A percentile compares a stretch with the other conserved stretches of the same genome.
Evolutionary conservation across 2,329 filamentous ascomycete species (phyloP).

Genomic region (Phyllosticta citrichinensis): DNA sequence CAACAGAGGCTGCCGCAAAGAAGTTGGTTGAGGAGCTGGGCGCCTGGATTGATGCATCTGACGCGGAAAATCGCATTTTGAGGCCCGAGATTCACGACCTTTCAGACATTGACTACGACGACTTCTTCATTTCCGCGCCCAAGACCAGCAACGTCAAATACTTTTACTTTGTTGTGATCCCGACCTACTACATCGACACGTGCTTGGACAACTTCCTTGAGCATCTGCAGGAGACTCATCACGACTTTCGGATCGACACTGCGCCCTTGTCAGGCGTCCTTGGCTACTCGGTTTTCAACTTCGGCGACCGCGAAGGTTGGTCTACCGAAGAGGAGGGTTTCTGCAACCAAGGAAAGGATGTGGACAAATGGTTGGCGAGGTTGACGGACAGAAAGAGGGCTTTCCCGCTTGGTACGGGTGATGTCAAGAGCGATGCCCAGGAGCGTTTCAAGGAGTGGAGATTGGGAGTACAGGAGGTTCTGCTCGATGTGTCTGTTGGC

Average conservation of each 20-base stretch:
- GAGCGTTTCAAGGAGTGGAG: slow-evolving; percentile 67
- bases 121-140: slow-evolving; percentile 75
- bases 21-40: slow-evolving; percentile 50
- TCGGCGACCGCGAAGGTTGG: slow-evolving; percentile 88
- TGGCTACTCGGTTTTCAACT: slow-evolving; percentile 89
- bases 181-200: slow-evolving; percentile 92
- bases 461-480: slow-evolving; percentile 59
- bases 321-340: slow-evolving; percentile 83
- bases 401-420: slow-evolving; percentile 79
- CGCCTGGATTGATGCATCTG: slow-evolving; percentile 23
- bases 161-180: slow-evolving; percentile 77
- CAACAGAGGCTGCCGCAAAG: slow-evolving; percentile 64
- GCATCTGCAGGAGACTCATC: slow-evolving; percentile 82
- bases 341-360: slow-evolving; percentile 81
- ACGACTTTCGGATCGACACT: slow-evolving; percentile 94
- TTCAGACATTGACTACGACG: slow-evolving; percentile 81
- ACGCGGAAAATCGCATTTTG: slow-evolving; percentile 29
- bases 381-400: slow-evolving; percentile 77
- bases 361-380: slow-evolving; percentile 97
- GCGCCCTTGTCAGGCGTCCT: slow-evolving; percentile 65
- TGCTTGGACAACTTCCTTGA: slow-evolving; percentile 80
- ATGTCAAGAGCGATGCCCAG: slow-evolving; percentile 65
- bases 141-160: slow-evolving; percentile 50
- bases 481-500: slow-evolving; percentile 48
- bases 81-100: slow-evolving; percentile 64